These are phyloP conservation scores for Colletotrichum sp. DNA, from an alignment of 2,329 filamentous ascomycete species.

Conservation along the genomic window DNA sequence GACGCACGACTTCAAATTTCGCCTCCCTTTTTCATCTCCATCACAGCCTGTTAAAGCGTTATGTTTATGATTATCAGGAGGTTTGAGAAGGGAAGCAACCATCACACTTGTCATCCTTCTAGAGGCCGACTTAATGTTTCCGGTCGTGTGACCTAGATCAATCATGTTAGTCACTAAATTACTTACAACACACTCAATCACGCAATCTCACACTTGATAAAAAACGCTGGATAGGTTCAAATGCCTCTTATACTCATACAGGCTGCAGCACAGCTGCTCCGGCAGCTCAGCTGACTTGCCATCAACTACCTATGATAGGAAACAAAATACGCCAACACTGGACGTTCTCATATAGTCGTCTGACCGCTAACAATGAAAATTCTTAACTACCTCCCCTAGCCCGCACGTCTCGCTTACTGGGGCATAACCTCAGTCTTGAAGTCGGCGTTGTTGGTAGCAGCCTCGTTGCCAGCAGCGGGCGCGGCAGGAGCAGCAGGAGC, in stretches of 20 bases:
- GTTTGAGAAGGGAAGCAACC: no score
- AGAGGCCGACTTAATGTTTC: no score
- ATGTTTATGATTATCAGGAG: no score
- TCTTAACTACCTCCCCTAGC: neutral
- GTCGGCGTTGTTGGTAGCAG: neutral
- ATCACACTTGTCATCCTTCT: no score
- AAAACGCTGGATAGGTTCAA: neutral
- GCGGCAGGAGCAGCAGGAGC: neutral
- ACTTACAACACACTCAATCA: neutral
- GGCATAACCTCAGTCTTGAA: conserved; percentile 16
- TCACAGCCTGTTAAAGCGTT: no score
- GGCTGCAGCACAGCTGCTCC: conserved; percentile 14
- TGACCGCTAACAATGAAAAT: neutral
- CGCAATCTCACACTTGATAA: neutral
- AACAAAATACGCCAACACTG: neutral
- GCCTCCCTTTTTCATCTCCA: no score
- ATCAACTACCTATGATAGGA: neutral
- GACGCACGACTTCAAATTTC: no score
- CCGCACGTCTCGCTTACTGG: neutral
- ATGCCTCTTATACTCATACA: neutral
- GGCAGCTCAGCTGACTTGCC: conserved; percentile 14
- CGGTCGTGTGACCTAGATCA: no score
- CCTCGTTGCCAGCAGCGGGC: neutral
- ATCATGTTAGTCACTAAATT: no score
- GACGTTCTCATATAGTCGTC: neutral